Evolutionary conservation across 345 rosid genomes (phyloP).

Genomic region (Murraya koenigii): DNA sequence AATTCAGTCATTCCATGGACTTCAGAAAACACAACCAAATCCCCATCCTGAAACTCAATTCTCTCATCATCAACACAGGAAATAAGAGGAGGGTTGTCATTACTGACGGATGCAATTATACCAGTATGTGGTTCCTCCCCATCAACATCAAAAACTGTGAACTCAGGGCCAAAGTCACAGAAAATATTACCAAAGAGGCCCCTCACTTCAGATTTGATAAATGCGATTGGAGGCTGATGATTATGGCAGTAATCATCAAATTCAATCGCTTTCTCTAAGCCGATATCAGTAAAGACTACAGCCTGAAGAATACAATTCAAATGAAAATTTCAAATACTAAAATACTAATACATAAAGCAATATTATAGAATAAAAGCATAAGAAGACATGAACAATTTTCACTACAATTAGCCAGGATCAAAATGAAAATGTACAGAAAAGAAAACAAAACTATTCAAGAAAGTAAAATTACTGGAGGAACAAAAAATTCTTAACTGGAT

Average conservation of each 20-base stretch:
- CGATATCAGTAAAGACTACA: conserved; percentile 75
- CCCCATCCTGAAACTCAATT: conserved; percentile 69
- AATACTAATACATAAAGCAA: not conserved
- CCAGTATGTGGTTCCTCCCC: conserved; percentile 75
- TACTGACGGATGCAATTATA: conserved; percentile 66
- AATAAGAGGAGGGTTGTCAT: conserved; percentile 53
- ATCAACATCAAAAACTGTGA: conserved; percentile 67
- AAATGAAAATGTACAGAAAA: not conserved
- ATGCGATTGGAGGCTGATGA: conserved; percentile 68
- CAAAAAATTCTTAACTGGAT: not conserved
- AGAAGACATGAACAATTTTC: not conserved
- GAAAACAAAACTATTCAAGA: not conserved
- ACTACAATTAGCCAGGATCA: not conserved
- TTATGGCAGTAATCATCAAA: conserved; percentile 61
- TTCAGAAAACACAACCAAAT: conserved; percentile 65
- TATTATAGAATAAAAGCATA: not conserved
- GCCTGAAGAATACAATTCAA: conserved; percentile 46
- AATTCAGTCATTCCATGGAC: conserved; percentile 64
- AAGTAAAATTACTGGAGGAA: not conserved
- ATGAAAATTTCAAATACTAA: not conserved
- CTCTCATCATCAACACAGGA: conserved; percentile 74
- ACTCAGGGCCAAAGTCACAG: conserved; percentile 70
- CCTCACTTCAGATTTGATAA: conserved; percentile 70
- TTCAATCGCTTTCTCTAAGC: conserved; percentile 60
- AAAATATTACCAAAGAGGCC: conserved; percentile 71